Evolutionary conservation across 495 filamentous ascomycete genomes (phyloP).

Genomic region (Pseudoneurospora amorphoporcata): DNA sequence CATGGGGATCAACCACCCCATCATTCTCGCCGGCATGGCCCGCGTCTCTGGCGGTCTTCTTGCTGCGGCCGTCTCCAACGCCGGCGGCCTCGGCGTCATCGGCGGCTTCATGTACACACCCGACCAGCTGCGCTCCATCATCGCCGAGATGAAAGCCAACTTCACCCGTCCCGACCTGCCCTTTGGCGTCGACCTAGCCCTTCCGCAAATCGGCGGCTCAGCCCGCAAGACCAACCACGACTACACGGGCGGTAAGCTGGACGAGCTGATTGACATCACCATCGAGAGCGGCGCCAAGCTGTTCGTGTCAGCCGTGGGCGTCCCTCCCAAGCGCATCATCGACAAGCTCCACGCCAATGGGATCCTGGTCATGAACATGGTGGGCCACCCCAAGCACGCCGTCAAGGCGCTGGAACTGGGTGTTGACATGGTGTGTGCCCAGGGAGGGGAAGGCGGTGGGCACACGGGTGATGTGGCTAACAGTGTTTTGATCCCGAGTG

Average conservation of each 20-base stretch:
- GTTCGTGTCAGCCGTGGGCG: constrained; percentile 76
- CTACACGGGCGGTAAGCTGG: constrained; percentile 75
- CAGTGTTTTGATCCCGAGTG: constrained; percentile 61
- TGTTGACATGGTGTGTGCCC: constrained; percentile 76
- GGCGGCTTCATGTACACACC: constrained; percentile 84
- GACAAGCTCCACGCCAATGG: constrained; percentile 62
- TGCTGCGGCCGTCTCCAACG: constrained; percentile 78
- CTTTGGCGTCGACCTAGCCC: constrained; percentile 80
- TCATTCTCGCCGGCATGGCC: constrained; percentile 85
- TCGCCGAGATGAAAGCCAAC: constrained; percentile 69
- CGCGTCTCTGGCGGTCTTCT: constrained; percentile 65
- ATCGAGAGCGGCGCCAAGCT: constrained; percentile 67
- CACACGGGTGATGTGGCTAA: constrained; percentile 72
- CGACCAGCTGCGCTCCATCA: constrained; percentile 62
- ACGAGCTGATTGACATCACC: constrained; percentile 70
- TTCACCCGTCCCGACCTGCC: constrained; percentile 53
- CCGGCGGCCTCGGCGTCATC: constrained; percentile 75
- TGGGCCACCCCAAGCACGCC: constrained; percentile 81
- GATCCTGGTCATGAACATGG: constrained; percentile 89
- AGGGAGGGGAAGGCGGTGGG: constrained; percentile 71
- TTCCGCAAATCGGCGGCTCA: constrained; percentile 70
- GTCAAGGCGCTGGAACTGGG: constrained; percentile 70
- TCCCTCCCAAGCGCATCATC: constrained; percentile 60
- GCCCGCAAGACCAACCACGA: constrained; percentile 86
- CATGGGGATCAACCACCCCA: constrained; percentile 67